Evolutionary conservation across 2,329 filamentous ascomycete genomes (phyloP).

Genomic region (Parastagonospora nodorum): DNA sequence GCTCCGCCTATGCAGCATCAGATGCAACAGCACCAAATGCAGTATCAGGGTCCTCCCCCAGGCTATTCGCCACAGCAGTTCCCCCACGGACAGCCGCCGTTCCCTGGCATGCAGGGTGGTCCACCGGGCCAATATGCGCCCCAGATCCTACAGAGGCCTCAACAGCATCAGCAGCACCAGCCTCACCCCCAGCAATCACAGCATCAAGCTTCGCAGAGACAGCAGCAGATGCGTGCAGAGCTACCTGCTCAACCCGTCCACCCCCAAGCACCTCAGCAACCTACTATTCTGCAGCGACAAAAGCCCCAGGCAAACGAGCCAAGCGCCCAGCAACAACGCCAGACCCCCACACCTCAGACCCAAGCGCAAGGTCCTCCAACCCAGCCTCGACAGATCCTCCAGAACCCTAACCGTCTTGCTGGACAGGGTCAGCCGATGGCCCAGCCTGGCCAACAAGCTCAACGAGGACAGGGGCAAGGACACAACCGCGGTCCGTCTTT

Average conservation of each 20-base stretch:
- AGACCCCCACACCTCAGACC: conserved; percentile 33
- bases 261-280: conserved; percentile 34
- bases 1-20: conserved; percentile 36
- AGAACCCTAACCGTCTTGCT: conserved; percentile 72
- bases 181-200: conserved; percentile 28
- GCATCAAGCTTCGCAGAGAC: conserved; percentile 47
- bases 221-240: conserved; percentile 51
- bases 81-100: conserved; percentile 34
- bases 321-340: conserved; percentile 29
- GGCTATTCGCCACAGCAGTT: conserved; percentile 30
- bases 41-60: conserved; percentile 4
- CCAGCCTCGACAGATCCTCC: conserved; percentile 73
- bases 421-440: conserved; percentile 49
- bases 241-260: conserved; percentile 48
- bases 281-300: conserved; percentile 44
- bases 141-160: conserved; percentile 57
- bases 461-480: conserved; percentile 40
- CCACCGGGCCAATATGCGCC: conserved; percentile 53
- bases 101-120: conserved; percentile 44
- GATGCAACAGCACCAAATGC: conserved; percentile 2
- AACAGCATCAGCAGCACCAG: conserved; percentile 38
- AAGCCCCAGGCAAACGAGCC: conserved; percentile 29
- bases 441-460: conserved; percentile 30
- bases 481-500: conserved; percentile 56
- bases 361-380: conserved; percentile 48